Evolutionary conservation across 2,329 filamentous ascomycete species (phyloP).

Genomic region (Colletotrichum costaricense): DNA sequence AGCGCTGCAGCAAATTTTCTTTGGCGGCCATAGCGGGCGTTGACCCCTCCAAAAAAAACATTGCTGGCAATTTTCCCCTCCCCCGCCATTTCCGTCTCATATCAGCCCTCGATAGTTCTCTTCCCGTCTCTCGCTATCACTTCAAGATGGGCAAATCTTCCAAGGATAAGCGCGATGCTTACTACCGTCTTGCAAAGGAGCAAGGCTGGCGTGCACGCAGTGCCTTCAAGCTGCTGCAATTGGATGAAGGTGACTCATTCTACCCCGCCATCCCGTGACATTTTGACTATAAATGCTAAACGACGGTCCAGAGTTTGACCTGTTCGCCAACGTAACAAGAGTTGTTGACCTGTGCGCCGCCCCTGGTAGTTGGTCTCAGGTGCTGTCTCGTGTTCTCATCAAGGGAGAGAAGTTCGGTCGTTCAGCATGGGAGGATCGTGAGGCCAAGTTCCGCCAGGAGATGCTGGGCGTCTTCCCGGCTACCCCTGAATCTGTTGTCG

Average conservation of each 20-base stretch:
- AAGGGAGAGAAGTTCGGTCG: constrained; percentile 92
- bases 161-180: constrained; percentile 98
- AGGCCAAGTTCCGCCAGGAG: constrained; percentile 72
- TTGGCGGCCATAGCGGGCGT: constrained; percentile 34
- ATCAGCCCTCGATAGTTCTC: background rate
- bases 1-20: constrained; percentile 33
- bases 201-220: constrained; percentile 98
- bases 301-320: constrained; percentile 79
- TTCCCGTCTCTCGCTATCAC: background rate
- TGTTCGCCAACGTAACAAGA: constrained; percentile 89
- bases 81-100: background rate
- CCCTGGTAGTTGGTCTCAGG: constrained; percentile 97
- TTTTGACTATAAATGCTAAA: background rate
- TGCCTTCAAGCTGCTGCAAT: constrained; percentile 95
- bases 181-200: constrained; percentile 97
- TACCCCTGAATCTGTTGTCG: background rate
- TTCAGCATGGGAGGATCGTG: constrained; percentile 86
- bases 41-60: constrained; percentile 29
- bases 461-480: constrained; percentile 64
- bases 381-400: constrained; percentile 91
- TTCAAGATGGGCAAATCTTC: constrained; percentile 90
- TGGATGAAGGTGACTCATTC: constrained; percentile 75
- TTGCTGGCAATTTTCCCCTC: background rate
- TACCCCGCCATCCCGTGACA: background rate
- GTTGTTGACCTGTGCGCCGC: constrained; percentile 97